A percentile compares a stretch with the other conserved stretches of the same genome.
Evolutionary conservation across 371 early-diverging fungal species (phyloP).

Genomic region (Mortierella sp.): DNA sequence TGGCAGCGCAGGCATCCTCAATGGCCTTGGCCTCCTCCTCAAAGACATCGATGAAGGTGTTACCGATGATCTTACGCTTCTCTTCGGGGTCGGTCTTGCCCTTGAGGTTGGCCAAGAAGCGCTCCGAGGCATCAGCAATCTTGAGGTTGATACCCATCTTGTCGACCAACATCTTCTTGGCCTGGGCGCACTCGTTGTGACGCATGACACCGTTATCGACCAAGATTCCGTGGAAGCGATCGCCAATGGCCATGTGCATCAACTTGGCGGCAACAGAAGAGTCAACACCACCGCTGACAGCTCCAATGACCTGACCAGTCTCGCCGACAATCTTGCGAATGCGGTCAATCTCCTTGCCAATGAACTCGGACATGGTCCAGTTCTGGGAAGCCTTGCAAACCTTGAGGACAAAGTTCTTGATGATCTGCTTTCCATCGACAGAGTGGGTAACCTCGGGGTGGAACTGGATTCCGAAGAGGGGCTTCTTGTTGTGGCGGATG

Average conservation of each 20-base stretch:
- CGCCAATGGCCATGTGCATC: conserved; percentile 97
- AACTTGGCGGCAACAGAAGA: conserved; percentile 96
- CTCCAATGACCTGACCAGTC: conserved; percentile 95
- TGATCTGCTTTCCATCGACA: conserved; percentile 83
- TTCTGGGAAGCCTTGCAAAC: conserved; percentile 88
- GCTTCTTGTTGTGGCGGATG: conserved; percentile 82
- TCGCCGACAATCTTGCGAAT: conserved; percentile 94
- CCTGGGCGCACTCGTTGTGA: conserved; percentile 91
- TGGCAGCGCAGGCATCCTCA: conserved; percentile 79
- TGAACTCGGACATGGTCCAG: conserved; percentile 96
- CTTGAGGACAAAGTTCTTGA: conserved; percentile 93
- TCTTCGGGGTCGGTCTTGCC: conserved; percentile 96
- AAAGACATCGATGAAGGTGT: conserved; percentile 98
- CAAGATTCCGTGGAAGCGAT: conserved; percentile 97
- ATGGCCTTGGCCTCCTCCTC: conserved; percentile 93
- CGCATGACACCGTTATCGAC: conserved; percentile 99
- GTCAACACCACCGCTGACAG: conserved; percentile 98
- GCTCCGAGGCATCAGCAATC: conserved; percentile 91
- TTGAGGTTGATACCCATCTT: conserved; percentile 96
- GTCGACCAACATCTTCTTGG: conserved; percentile 87
- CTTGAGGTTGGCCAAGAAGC: conserved; percentile 89
- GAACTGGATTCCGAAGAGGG: conserved; percentile 96
- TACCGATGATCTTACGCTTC: conserved; percentile 98
- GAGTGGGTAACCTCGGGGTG: conserved; percentile 99
- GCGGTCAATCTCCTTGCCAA: conserved; percentile 96